Percentiles rank a stretch among this genome's conserved stretches.
phyloP scores from a whole-genome alignment of 352 stramenopile species.

The Pelagophyceae sp. region DNA sequence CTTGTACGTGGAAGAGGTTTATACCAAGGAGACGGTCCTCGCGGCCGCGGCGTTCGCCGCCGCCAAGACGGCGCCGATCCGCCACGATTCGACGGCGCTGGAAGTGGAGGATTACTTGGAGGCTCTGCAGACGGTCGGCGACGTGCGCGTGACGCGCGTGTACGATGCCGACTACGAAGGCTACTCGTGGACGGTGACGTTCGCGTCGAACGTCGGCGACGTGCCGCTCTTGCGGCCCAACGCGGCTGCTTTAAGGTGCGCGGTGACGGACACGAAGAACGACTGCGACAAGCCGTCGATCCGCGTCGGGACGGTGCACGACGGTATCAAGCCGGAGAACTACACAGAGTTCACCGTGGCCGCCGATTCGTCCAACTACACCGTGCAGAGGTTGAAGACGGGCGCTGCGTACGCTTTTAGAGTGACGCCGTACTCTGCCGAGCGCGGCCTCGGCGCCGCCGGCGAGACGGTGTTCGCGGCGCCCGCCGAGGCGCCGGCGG shows the following conservation, averaged over 20 bases:
- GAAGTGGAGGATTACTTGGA: slow-evolving; percentile 49
- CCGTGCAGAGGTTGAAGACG: slow-evolving; percentile 27
- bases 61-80: slow-evolving; percentile 43
- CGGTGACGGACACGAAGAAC: background rate
- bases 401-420: slow-evolving; percentile 45
- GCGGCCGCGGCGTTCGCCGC: slow-evolving; percentile 32
- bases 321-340: slow-evolving; percentile 43
- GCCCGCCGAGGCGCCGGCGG: slow-evolving; percentile 40
- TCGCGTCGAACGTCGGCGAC: slow-evolving; percentile 71
- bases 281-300: background rate
- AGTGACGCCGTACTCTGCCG: slow-evolving; percentile 39
- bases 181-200: slow-evolving; percentile 77
- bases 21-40: slow-evolving; percentile 44
- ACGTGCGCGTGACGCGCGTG: slow-evolving; percentile 42
- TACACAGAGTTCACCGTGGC: slow-evolving; percentile 35
- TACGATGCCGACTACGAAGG: slow-evolving; percentile 40
- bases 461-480: slow-evolving; percentile 11
- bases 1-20: slow-evolving; percentile 59
- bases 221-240: slow-evolving; percentile 65
- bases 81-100: slow-evolving; percentile 38
- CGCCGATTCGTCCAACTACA: slow-evolving; percentile 24
- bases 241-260: slow-evolving; percentile 26
- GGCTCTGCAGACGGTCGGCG: slow-evolving; percentile 45
- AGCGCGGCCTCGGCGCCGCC: slow-evolving; percentile 32
- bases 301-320: background rate